phyloP scores from a whole-genome alignment of 169 alveolate genomes.

The Perkinsus olseni region DNA sequence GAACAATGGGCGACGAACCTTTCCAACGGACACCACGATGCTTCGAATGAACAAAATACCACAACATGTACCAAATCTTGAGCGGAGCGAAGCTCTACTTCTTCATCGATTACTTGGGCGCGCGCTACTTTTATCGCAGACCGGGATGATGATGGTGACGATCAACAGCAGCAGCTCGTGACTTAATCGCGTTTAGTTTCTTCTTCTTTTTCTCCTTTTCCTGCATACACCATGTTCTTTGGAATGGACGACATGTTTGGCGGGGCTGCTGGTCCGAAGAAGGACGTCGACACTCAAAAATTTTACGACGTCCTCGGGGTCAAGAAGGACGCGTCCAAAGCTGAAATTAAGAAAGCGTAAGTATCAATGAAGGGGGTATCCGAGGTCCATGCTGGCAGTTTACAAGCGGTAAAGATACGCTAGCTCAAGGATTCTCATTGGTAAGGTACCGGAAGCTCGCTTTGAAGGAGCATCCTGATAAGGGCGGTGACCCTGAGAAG shows the following conservation, averaged over 20 bases:
- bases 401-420: neutral
- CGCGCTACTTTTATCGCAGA: too few relatives aligned
- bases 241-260: neutral
- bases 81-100: neutral
- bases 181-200: too few relatives aligned
- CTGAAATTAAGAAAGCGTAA: slow-evolving; percentile 85
- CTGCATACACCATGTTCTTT: neutral
- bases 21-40: too few relatives aligned
- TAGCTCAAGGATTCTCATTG: neutral
- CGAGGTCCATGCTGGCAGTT: too few relatives aligned
- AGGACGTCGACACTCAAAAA: slow-evolving; percentile 64
- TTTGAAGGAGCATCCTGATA: slow-evolving; percentile 94
- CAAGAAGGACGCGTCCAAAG: slow-evolving; percentile 64
- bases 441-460: slow-evolving; percentile 77
- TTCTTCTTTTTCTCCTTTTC: neutral
- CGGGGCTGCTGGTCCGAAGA: neutral
- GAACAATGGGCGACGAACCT: too few relatives aligned
- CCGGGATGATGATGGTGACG: too few relatives aligned
- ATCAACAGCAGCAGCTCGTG: too few relatives aligned
- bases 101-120: neutral
- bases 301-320: slow-evolving; percentile 68
- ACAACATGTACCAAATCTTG: neutral
- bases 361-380: neutral
- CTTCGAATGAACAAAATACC: too few relatives aligned
- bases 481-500: slow-evolving; percentile 96